Evolutionary conservation across 768 basidiomycete genomes (phyloP).

Genomic region (Amyloporia xantha): DNA sequence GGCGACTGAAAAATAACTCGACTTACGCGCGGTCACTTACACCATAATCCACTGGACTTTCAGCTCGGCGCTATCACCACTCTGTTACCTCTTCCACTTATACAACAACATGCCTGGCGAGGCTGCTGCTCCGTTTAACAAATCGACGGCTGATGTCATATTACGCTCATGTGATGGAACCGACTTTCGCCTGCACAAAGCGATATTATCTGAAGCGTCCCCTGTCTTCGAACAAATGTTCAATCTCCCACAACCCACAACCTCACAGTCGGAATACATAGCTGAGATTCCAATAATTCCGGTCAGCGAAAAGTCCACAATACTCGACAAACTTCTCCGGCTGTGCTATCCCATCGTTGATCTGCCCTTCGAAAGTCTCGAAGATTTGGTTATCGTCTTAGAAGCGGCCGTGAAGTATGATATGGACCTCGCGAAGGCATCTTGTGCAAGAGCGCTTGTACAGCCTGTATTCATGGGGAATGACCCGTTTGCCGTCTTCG

Average conservation of each 20-base stretch:
- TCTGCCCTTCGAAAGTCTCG: slow-evolving; percentile 9
- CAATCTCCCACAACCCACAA: slow-evolving; percentile 37
- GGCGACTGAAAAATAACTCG: too few relatives aligned
- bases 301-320: slow-evolving; percentile 5
- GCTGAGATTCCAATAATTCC: background rate
- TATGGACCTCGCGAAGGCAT: background rate
- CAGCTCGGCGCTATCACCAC: too few relatives aligned
- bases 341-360: slow-evolving; percentile 28
- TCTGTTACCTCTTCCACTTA: too few relatives aligned
- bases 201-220: slow-evolving; percentile 50
- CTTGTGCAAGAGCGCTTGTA: background rate
- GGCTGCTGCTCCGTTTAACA: slow-evolving; percentile 6
- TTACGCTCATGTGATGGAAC: slow-evolving; percentile 46
- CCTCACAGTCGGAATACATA: background rate
- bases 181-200: slow-evolving; percentile 45
- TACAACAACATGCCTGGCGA: too few relatives aligned
- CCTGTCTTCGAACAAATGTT: slow-evolving; percentile 53
- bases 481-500: background rate
- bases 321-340: slow-evolving; percentile 12
- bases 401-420: slow-evolving; percentile 21
- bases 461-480: background rate
- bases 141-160: slow-evolving; percentile 35
- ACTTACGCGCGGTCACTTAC: too few relatives aligned
- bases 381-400: background rate
- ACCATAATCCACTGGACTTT: too few relatives aligned